Evolutionary conservation across 805 yeast species (phyloP), one percentile per base, ranked within the genome.

Genomic region (Blastobotrys parvus): DNA sequence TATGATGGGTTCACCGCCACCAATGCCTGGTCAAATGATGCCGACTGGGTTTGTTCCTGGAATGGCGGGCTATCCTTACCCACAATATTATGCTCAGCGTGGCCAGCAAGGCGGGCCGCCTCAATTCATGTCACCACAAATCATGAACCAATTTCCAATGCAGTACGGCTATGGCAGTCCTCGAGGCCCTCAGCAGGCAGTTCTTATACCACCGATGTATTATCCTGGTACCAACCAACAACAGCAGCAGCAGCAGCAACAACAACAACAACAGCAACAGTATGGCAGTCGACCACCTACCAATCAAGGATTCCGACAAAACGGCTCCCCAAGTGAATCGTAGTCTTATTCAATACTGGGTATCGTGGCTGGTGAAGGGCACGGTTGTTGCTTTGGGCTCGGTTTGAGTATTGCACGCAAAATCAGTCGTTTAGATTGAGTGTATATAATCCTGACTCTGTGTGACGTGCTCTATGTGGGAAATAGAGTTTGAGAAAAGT

Each of bases 61-160:
- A n/a, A 21, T 37, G 4, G 33, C 42, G 46, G 47, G 42, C 10
- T 46, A 47, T 25, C 51, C 52, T 3, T 41, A 19, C 33, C 51
- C 55, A 7, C 54, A 48, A 39, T 52, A 50, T 38, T 49, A 47
- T 27, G 51, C 51, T 11, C 45, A 50, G 31, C 21, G 19, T 4
- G 41, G 22, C 22, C 13, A 18, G 3, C 38, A 46, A 8, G 49
- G 49, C 8, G 53, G 44, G 38, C 49, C 36, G 29, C 29, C 29
- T 8, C 29, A 25, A 25, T 44, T 46, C 34, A 33, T 43, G 30
- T 18, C 31, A 25, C 47, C 45, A 3, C 45, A 44, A 35, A 45
- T 47, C 47, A 34, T 39, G 39, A 33, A 39, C 34, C 44, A 41
- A 21, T 39, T 39, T 23, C 42, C 42, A 10, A 36, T 36, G 39